Base-by-base conservation (phyloP, 1,139 yeast species). In the Yamadazyma songkhlaensis region DNA sequence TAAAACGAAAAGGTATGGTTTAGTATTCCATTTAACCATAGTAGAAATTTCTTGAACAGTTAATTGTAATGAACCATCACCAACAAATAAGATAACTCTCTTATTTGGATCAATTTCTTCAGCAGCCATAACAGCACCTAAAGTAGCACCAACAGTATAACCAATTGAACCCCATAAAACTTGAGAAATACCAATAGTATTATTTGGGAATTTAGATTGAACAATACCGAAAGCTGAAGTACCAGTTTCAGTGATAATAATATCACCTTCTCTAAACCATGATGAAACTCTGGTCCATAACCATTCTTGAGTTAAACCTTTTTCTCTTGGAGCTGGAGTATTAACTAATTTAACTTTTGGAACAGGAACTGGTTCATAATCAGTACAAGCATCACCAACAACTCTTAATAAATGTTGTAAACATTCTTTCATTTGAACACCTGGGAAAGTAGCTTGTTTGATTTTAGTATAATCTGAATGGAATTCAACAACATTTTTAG, bases 81-180 rank as follows among this genome's bases (percentile, higher is more conserved):
- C 95, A 41, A 85, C 84, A 62, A 87, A 87, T 50, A 87, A 68
- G 47, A 85, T 74, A 43, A 84, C 94, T 70, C 95, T 77, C 61
- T 78, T 81, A 47, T 62, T 59, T 37, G 81, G 79, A 55, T 81
- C 81, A 37, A 81, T 54, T 60, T 87, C 95, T 54, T 79, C 79
- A 44, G 89, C 85, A 17, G 95, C 95, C 71, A 84, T 76, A 25
- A 83, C 82, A 23, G 95, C 95, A 62, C 96, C 96, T 44, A 82
- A 65, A 26, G 87, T 75, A 37, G 95, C 85, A 55, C 95, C 95
- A 33, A 85, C 87, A 24, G 95, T 79, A 72, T 71, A 87, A 54
- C 95, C 96, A 61, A 87, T 85, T 33, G 95, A 84, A 42, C 95
- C 95, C 90, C 94, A 87, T 56, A 87, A 72, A 33, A 86, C 94